phyloP scores from a whole-genome alignment of 768 basidiomycete genomes.

The Tylopilus rubrobrunneus region DNA sequence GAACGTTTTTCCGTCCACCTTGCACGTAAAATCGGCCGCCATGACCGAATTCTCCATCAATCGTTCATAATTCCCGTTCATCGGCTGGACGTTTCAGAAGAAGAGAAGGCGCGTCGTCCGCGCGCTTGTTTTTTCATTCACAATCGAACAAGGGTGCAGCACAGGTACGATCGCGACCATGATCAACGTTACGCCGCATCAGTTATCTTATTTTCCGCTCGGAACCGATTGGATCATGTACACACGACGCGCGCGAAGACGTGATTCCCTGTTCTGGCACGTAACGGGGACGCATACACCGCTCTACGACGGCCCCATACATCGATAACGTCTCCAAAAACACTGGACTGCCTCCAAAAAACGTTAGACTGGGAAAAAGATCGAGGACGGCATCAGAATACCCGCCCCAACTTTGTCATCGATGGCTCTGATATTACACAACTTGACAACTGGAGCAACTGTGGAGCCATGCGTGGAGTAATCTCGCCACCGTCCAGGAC shows the following conservation, averaged over 20 bases:
- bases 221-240: slow-evolving; percentile 12
- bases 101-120: slow-evolving; percentile 3
- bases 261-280: slow-evolving; percentile 6
- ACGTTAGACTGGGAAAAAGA: not conserved
- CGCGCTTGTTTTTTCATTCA: slow-evolving; percentile 7
- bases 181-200: slow-evolving; percentile 12
- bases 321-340: not conserved
- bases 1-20: slow-evolving; percentile 1
- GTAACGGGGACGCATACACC: slow-evolving; percentile 6
- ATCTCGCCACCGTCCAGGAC: not conserved
- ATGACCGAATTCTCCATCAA: slow-evolving; percentile 9
- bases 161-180: not conserved
- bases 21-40: slow-evolving; percentile 22
- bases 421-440: not conserved
- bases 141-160: not conserved
- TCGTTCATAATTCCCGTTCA: slow-evolving; percentile 7
- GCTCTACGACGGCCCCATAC: not conserved
- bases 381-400: not conserved
- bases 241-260: not conserved
- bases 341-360: not conserved
- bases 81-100: not conserved
- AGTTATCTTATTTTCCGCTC: slow-evolving; percentile 3
- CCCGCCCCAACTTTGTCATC: not conserved
- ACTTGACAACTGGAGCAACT: not conserved
- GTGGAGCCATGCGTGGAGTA: slow-evolving; percentile 2